Conservation (phyloP, 441 rosid species). For the Isatis lusitanica region DNA sequence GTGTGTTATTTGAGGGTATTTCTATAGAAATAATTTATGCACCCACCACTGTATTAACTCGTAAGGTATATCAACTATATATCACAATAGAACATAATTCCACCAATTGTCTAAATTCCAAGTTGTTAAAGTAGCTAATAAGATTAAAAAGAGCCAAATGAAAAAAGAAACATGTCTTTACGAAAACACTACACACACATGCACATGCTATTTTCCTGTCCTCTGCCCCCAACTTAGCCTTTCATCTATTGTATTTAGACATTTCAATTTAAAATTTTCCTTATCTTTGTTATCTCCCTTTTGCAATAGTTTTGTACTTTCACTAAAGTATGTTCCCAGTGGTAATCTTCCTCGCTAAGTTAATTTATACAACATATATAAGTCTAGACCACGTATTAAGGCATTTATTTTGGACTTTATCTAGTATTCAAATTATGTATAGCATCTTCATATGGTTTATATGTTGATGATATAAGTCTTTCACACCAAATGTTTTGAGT, state of each 20-base stretch:
- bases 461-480: not conserved
- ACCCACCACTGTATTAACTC: not conserved
- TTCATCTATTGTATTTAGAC: constrained; percentile 22
- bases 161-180: constrained; percentile 26
- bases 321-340: constrained; percentile 26
- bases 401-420: not conserved
- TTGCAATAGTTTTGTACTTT: constrained; percentile 27
- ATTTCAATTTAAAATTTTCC: constrained; percentile 1
- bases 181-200: constrained; percentile 32
- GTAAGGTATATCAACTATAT: not conserved
- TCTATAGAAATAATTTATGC: not conserved
- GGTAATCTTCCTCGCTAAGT: constrained; percentile 37
- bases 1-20: too few relatives aligned
- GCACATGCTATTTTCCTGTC: constrained; percentile 30
- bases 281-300: constrained; percentile 26
- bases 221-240: constrained; percentile 21
- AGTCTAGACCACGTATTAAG: not conserved
- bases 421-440: not conserved
- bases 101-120: constrained; percentile 7
- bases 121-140: constrained; percentile 21
- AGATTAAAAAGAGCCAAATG: constrained; percentile 25
- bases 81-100: not conserved
- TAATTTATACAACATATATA: constrained; percentile 11
- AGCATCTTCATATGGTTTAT: not conserved
- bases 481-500: not conserved